Evolutionary conservation across 805 yeast genomes (phyloP), one percentile per base, ranked within the genome.

Genomic region (Metschnikowia chrysomelidarum): DNA sequence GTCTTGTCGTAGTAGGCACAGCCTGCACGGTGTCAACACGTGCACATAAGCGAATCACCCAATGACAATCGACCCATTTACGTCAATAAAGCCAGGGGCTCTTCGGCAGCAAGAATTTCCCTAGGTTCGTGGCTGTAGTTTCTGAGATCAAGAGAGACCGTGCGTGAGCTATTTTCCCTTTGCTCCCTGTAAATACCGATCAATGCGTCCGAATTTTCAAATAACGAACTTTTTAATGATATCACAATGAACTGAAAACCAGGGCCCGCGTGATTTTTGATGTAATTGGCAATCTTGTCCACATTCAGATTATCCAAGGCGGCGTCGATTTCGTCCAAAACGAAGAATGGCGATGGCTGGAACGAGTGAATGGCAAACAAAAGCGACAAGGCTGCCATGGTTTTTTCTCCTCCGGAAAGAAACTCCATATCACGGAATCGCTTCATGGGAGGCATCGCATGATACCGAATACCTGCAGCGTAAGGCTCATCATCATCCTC

Each of bases 321-420:
- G 0, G 98, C 98, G 63, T 93, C 98, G n/a, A 93, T 88, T 61
- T 93, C 98, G 58, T 93, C 98, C 27, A 93, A 66, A 0, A 93
- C 95, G 56, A 93, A 91, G 56, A 93, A 93, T 20, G 98, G 98
- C 1, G 96, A 82, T 2, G 97, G 97, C 33, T 82, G 91, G 60
- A 67, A 84, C 0, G 94, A 80, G 56, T 93, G 97, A 26, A 89
- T 78, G 0, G 98, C 89, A 64, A 93, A 93, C 30, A 93, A 60
- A 44, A 93, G 66, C 0, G 98, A 97, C 44, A 93, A 64, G 0
- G 98, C 98, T 2, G 98, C 98, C 57, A 93, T 82, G 2, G 97
- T 86, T 56, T 89, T 88, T 56, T 93, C 98, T 36, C 98, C 98
- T 35, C 98, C 98, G 1, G 96, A 87, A 15, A 93, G 69, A 37